Conservation (phyloP, 1,284 basidiomycete genomes). For the Cystobasidiaceae sp. region DNA sequence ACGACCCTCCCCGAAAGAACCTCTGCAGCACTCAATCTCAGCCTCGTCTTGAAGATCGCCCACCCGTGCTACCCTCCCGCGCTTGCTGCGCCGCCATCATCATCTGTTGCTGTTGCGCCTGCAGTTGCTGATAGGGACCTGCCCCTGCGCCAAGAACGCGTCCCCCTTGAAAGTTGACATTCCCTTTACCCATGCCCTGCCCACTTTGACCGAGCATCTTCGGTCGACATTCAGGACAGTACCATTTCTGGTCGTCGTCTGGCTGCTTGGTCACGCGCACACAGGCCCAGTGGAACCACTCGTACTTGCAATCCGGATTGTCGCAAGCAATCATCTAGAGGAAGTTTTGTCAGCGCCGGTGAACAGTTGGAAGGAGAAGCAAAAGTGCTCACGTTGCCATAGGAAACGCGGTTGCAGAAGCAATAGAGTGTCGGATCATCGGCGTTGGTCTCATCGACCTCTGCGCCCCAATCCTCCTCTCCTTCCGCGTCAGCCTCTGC, state of each 20-base stretch:
- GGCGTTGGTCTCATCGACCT: conserved; percentile 33
- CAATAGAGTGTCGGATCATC: conserved; percentile 43
- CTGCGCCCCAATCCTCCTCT: conserved; percentile 31
- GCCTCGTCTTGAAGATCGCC: conserved; percentile 11
- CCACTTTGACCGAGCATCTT: background rate
- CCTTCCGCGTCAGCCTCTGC: conserved; percentile 39
- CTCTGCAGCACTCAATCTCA: background rate
- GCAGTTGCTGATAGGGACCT: conserved; percentile 16
- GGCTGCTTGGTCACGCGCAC: conserved; percentile 28
- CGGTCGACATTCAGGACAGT: conserved; percentile 17
- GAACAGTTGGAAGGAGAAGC: background rate
- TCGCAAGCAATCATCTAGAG: conserved; percentile 44
- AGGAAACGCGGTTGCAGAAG: conserved; percentile 40
- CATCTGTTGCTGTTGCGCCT: conserved; percentile 29
- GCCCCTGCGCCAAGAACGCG: background rate
- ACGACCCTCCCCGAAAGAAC: background rate
- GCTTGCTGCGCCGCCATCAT: conserved; percentile 27
- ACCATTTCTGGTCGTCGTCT: conserved; percentile 25
- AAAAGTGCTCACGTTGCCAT: conserved; percentile 39
- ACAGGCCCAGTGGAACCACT: conserved; percentile 37
- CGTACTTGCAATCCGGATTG: conserved; percentile 39
- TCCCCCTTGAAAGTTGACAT: conserved; percentile 12
- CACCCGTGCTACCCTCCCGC: conserved; percentile 19
- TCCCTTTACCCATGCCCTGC: conserved; percentile 13
- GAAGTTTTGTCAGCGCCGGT: no score